Conservation (phyloP, 1,284 basidiomycete genomes). For the Cerioporus squamosus region DNA sequence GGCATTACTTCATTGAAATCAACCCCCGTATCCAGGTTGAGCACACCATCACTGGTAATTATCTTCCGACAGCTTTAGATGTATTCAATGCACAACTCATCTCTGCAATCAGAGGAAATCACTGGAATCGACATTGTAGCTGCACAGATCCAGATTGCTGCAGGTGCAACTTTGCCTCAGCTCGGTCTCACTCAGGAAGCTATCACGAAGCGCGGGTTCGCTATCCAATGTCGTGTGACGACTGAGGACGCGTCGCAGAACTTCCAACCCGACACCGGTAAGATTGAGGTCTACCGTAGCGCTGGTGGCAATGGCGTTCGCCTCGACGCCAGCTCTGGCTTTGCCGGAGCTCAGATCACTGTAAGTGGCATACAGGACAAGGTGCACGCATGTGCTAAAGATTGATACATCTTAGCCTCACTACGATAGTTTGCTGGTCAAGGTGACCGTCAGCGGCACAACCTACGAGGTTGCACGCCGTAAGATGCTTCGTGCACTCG, state of each 20-base stretch:
- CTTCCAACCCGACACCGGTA: slow-evolving; percentile 99
- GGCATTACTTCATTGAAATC: slow-evolving; percentile 99
- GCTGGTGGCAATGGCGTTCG: slow-evolving; percentile 99
- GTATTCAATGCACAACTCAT: not conserved
- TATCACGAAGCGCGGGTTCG: slow-evolving; percentile 95
- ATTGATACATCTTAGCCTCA: slow-evolving; percentile 68
- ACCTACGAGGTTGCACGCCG: slow-evolving; percentile 98
- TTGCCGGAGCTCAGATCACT: slow-evolving; percentile 99
- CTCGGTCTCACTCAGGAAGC: slow-evolving; percentile 97
- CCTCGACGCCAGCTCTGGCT: slow-evolving; percentile 96
- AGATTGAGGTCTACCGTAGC: slow-evolving; percentile 98
- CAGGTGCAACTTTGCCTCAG: slow-evolving; percentile 93
- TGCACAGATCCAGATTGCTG: slow-evolving; percentile 98
- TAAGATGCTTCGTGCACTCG: slow-evolving; percentile 98
- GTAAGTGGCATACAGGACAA: slow-evolving; percentile 46
- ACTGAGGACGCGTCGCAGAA: slow-evolving; percentile 93
- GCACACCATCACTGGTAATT: slow-evolving; percentile 92
- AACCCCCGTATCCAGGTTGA: slow-evolving; percentile 99
- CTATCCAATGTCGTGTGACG: slow-evolving; percentile 98
- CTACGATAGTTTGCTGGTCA: slow-evolving; percentile 98
- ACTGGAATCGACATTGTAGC: slow-evolving; percentile 99
- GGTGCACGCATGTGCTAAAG: not conserved
- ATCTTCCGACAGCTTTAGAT: not conserved
- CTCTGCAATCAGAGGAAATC: slow-evolving; percentile 83
- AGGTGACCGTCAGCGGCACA: slow-evolving; percentile 94